Evolutionary conservation across 805 yeast species (phyloP).

Genomic region (Wickerhamomyces tratensis): DNA sequence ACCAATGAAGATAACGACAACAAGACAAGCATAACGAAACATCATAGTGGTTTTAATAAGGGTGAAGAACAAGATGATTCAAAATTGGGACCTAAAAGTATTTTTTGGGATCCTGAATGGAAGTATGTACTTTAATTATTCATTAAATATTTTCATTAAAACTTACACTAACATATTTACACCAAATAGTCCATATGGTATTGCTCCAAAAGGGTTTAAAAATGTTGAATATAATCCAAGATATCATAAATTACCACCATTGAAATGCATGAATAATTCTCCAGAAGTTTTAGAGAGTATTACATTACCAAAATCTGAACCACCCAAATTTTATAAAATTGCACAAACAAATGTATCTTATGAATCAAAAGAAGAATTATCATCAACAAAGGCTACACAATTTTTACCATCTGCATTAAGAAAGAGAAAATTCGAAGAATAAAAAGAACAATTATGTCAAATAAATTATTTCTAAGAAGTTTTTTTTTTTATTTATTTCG

Average conservation of each 20-base stretch:
- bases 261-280: constrained; percentile 6
- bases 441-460: not conserved
- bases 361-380: not conserved
- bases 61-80: constrained; percentile 3
- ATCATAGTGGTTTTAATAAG: not conserved
- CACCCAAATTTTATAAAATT: constrained; percentile 13
- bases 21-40: too few species aligned
- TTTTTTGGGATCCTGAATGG: constrained; percentile 58
- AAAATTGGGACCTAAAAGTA: constrained; percentile 36
- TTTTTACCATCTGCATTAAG: constrained; percentile 4
- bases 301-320: constrained; percentile 20
- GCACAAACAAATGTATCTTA: not conserved
- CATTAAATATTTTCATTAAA: not conserved
- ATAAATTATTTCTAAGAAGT: not conserved
- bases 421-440: not conserved
- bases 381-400: not conserved
- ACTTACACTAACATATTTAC: constrained; percentile 1
- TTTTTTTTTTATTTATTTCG: not conserved
- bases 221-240: constrained; percentile 16
- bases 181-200: constrained; percentile 34
- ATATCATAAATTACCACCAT: constrained; percentile 17
- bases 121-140: constrained; percentile 19
- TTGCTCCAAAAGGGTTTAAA: constrained; percentile 30
- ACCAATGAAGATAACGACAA: too few species aligned
- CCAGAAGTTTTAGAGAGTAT: constrained; percentile 14